Evolutionary conservation across 805 yeast species (phyloP).

Genomic region (Isabelozyma gotoi): DNA sequence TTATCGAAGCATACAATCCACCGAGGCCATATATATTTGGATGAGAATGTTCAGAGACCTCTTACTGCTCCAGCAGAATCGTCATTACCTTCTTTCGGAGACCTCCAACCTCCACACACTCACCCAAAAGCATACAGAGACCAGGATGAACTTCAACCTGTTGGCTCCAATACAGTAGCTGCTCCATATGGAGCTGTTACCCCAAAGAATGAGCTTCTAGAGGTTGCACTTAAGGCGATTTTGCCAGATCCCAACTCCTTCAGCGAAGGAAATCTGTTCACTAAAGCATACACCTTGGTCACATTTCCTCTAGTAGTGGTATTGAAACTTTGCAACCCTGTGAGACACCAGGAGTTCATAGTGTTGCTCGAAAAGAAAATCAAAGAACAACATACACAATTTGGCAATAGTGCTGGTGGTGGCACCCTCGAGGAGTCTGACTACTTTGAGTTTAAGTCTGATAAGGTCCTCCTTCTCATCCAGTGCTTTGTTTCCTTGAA

Average conservation of each 20-base stretch:
- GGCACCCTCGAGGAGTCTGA: constrained; percentile 2
- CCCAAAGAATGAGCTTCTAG: background rate
- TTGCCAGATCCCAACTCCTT: constrained; percentile 16
- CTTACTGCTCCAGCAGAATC: constrained; percentile 9
- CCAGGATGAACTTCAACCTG: background rate
- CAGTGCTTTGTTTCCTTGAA: constrained; percentile 31
- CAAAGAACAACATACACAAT: constrained; percentile 2
- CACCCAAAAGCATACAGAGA: constrained; percentile 3
- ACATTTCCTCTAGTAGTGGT: constrained; percentile 24
- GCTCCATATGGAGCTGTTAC: background rate
- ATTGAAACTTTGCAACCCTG: constrained; percentile 32
- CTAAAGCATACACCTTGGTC: constrained; percentile 12
- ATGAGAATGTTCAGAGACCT: constrained; percentile 8
- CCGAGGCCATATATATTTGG: constrained; percentile 8
- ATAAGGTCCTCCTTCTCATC: constrained; percentile 17
- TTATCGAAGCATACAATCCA: constrained; percentile 24
- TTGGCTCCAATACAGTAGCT: background rate
- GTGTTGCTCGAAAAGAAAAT: constrained; percentile 3
- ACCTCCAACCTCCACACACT: constrained; percentile 2
- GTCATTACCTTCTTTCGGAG: constrained; percentile 1
- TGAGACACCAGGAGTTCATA: constrained; percentile 20
- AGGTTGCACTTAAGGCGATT: constrained; percentile 6
- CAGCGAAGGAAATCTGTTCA: constrained; percentile 4
- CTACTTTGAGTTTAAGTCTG: constrained; percentile 16
- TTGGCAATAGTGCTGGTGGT: too few species aligned